Conservation (phyloP, 2,329 filamentous ascomycete genomes). For the Verruconis gallopava region DNA sequence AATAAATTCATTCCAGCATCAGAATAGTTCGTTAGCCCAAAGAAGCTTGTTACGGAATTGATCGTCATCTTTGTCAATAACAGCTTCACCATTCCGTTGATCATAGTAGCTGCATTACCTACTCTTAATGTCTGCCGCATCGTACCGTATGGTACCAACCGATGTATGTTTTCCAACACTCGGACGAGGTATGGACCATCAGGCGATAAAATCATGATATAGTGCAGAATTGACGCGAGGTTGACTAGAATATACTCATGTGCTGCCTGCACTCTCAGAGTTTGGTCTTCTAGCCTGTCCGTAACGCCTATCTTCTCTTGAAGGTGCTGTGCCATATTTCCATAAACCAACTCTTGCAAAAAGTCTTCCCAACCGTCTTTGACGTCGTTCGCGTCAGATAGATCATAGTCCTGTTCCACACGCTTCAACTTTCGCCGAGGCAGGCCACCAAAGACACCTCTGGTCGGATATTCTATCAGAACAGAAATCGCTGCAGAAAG, state of each 20-base stretch:
- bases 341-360: slow-evolving; percentile 54
- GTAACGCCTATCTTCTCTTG: slow-evolving; percentile 49
- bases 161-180: slow-evolving; percentile 56
- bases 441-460: slow-evolving; percentile 53
- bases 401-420: slow-evolving; percentile 39
- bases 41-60: slow-evolving; percentile 63
- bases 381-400: slow-evolving; percentile 46
- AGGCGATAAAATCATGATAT: slow-evolving; percentile 58
- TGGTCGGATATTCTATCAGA: slow-evolving; percentile 54
- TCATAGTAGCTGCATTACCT: slow-evolving; percentile 72
- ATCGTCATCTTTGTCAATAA: slow-evolving; percentile 68
- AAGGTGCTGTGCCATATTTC: slow-evolving; percentile 50
- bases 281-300: slow-evolving; percentile 50
- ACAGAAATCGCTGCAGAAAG: slow-evolving; percentile 58
- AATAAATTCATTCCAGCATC: slow-evolving; percentile 73
- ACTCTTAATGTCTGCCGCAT: slow-evolving; percentile 61
- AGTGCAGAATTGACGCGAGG: slow-evolving; percentile 60
- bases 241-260: slow-evolving; percentile 59
- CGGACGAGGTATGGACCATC: slow-evolving; percentile 64
- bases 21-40: slow-evolving; percentile 56
- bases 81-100: slow-evolving; percentile 58
- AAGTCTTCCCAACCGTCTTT: slow-evolving; percentile 53
- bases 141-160: slow-evolving; percentile 57
- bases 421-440: slow-evolving; percentile 18
- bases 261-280: slow-evolving; percentile 47